These are phyloP conservation scores for Neodidymelliopsis sp. DNA, from an alignment of 2,329 filamentous ascomycete genomes.

Conservation along the genomic window DNA sequence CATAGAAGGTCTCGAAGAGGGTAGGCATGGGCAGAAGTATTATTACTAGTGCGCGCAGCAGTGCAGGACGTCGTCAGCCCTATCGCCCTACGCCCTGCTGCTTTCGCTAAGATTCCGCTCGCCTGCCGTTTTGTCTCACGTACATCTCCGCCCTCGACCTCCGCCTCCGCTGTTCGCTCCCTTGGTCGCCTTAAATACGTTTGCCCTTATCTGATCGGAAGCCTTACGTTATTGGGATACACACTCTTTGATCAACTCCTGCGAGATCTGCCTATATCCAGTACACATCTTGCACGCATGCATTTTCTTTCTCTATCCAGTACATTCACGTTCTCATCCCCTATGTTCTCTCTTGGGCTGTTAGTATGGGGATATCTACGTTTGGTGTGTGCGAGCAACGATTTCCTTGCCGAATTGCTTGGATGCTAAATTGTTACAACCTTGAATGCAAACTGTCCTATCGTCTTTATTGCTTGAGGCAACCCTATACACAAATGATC, in stretches of 20 bases:
- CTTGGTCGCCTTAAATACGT: slow-evolving; percentile 3
- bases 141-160: neutral
- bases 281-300: too few species aligned
- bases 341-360: too few species aligned
- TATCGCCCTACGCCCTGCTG: neutral
- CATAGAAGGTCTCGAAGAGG: neutral
- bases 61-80: neutral
- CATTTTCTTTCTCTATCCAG: too few species aligned
- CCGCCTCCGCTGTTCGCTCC: neutral
- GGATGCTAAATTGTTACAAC: neutral
- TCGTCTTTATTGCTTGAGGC: neutral
- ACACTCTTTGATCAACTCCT: neutral
- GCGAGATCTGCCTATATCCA: too few species aligned
- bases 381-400: too few species aligned
- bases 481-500: neutral
- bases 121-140: neutral
- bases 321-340: too few species aligned
- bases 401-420: too few species aligned
- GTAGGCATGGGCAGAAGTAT: neutral
- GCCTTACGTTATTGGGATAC: neutral
- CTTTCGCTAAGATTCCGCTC: slow-evolving; percentile 1
- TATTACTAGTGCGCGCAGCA: neutral
- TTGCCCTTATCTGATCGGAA: slow-evolving; percentile 5
- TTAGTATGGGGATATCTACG: too few species aligned
- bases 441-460: neutral